Base-by-base conservation (phyloP, 2,329 filamentous ascomycete genomes). In the Ustulina deusta region DNA sequence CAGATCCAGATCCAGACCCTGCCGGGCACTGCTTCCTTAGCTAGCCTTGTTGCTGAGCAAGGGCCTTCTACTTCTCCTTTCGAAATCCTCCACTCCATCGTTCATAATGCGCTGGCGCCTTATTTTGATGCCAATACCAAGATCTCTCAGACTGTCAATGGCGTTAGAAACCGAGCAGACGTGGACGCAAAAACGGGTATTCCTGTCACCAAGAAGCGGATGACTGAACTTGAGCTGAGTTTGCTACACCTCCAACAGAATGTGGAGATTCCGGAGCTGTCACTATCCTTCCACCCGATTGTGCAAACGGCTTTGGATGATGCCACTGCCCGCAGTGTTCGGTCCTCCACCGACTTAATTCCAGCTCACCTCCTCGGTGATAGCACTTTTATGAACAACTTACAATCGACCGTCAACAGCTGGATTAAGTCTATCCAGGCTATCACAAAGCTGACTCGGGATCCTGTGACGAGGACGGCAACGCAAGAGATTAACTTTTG, bases 361-460 rank as follows among this genome's bases (percentile, higher is more conserved):
- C 91, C 93, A 2, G 76, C 87, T 9, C 81, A 87, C 11, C 86
- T 97, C n/a, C 84, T 97, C 38, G 90, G 93, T 66, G 96, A 97
- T 80, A 97, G 93, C 75, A 89, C 90, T 11, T 97, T 99, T 73
- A 90, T 97, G 75, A 99, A 99, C 81, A 94, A 91, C 74, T 85
- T 99, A 42, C 96, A 98, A 78, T 91, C 93, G 58, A 96, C 91
- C 56, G 96, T 98, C 68, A 99, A 98, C 79, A 91, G 91, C 70
- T 99, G 96, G 96, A 99, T 99, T 82, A 97, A 97, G 82, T 97
- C 95, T 11, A 99, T 99, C 72, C 95, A 97, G 79, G 91, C 91
- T 55, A 97, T 97, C 74, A 99, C 96, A 44, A 97, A 97, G 81
- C 92, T 97, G 84, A 93, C 93, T 46, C 90, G 94, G 76, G 96